Evolutionary conservation across 179 eudicot genomes (phyloP).

Genomic region (Spergularia azorica): DNA sequence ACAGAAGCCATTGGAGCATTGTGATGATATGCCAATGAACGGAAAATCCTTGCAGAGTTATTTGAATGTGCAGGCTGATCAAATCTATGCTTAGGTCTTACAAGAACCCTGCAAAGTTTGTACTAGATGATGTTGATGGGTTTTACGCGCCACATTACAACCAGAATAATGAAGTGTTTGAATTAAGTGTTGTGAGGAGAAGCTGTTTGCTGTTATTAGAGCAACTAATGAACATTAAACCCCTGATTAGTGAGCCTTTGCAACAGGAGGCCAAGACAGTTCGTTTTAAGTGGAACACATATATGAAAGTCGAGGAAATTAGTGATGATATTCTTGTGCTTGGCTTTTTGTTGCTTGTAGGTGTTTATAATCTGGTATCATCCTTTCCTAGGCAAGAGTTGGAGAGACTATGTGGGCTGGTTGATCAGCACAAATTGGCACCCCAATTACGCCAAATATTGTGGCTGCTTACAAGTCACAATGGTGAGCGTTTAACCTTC

Average conservation of each 20-base stretch:
- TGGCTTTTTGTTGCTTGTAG: constrained; percentile 40
- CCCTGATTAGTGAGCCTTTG: constrained; percentile 13
- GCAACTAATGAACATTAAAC: constrained; percentile 31
- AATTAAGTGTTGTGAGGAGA: constrained; percentile 28
- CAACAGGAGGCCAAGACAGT: constrained; percentile 27
- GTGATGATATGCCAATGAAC: constrained; percentile 11
- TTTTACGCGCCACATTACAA: constrained; percentile 39
- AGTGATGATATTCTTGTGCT: constrained; percentile 21
- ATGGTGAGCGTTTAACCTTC: constrained; percentile 21
- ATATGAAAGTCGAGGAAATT: constrained; percentile 13
- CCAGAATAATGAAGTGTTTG: constrained; percentile 26
- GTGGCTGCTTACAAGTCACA: constrained; percentile 12
- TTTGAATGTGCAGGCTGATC: constrained; percentile 33
- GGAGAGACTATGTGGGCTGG: constrained; percentile 15
- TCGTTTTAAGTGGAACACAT: constrained; percentile 32
- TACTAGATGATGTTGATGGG: constrained; percentile 42
- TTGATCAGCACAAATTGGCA: constrained; percentile 15
- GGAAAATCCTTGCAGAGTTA: constrained; percentile 37
- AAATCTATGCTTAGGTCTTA: constrained; percentile 26
- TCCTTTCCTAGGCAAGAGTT: constrained; percentile 30
- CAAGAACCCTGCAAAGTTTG: constrained; percentile 31
- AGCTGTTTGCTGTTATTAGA: constrained; percentile 37
- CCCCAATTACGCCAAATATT: constrained; percentile 28
- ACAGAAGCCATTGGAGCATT: constrained; percentile 1
- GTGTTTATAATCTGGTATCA: constrained; percentile 28